phyloP scores from a whole-genome alignment of 805 yeast genomes.

The Torulaspora quercuum region DNA sequence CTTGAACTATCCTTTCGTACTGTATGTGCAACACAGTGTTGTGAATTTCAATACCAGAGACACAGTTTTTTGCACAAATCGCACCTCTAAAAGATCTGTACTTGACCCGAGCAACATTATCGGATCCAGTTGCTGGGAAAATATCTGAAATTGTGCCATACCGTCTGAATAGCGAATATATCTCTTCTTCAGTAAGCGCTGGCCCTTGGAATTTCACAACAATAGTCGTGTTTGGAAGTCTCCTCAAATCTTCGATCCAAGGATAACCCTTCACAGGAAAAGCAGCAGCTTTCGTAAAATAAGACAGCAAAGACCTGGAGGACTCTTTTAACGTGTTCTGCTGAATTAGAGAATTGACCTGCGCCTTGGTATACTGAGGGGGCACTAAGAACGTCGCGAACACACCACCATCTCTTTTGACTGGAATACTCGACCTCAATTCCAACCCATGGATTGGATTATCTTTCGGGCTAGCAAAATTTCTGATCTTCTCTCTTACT shows the following conservation, averaged over 20 bases:
- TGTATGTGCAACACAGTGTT: constrained; percentile 69
- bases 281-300: constrained; percentile 50
- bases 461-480: constrained; percentile 39
- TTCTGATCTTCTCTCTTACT: constrained; percentile 39
- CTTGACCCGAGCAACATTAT: constrained; percentile 51
- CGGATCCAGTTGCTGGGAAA: constrained; percentile 47
- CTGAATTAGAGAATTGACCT: constrained; percentile 51
- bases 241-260: constrained; percentile 89
- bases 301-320: constrained; percentile 38
- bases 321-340: constrained; percentile 44
- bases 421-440: constrained; percentile 61
- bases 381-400: constrained; percentile 76
- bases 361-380: constrained; percentile 45
- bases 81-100: constrained; percentile 64
- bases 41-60: constrained; percentile 69
- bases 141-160: constrained; percentile 84
- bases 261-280: constrained; percentile 87
- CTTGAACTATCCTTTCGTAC: constrained; percentile 56
- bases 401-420: constrained; percentile 88
- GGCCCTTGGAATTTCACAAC: constrained; percentile 74
- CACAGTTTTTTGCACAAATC: constrained; percentile 83
- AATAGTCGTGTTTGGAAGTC: constrained; percentile 64
- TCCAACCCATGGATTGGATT: constrained; percentile 42
- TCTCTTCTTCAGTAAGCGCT: constrained; percentile 68
- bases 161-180: constrained; percentile 77